Conservation (phyloP, 192 early-diverging fungal genomes). For the Coemansia sp. region DNA sequence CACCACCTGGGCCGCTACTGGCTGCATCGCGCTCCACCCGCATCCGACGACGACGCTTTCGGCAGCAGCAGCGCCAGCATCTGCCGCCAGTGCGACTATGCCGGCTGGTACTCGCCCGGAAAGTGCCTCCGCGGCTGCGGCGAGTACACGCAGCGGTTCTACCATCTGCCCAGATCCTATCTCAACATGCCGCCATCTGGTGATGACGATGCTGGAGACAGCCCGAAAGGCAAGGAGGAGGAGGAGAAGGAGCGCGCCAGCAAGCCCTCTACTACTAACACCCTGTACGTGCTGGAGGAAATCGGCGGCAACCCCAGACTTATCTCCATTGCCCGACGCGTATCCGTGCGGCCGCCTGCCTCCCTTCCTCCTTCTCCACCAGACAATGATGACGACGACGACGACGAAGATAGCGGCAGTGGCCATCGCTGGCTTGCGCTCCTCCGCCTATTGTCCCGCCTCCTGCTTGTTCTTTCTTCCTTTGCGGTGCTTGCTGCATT, state of each 20-base stretch:
- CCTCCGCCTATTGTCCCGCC: too few species aligned
- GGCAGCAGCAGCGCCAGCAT: not conserved
- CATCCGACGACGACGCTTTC: not conserved
- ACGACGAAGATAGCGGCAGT: too few species aligned
- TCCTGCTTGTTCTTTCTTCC: too few species aligned
- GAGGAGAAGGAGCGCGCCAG: too few species aligned
- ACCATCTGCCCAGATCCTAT: constrained; percentile 43
- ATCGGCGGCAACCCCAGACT: constrained; percentile 28
- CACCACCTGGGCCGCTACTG: constrained; percentile 54
- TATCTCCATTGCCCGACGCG: constrained; percentile 25
- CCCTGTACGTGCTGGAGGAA: constrained; percentile 41
- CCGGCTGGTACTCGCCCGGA: constrained; percentile 38
- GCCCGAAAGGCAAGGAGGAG: too few species aligned
- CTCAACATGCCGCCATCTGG: constrained; percentile 11
- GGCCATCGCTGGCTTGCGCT: too few species aligned
- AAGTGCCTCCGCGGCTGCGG: constrained; percentile 40
- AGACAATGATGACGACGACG: not conserved
- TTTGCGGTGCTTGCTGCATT: too few species aligned
- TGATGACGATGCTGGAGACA: not conserved
- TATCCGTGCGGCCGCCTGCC: constrained; percentile 7
- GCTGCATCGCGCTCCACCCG: constrained; percentile 26
- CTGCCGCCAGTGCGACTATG: constrained; percentile 38
- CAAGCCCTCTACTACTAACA: not conserved
- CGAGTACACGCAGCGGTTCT: constrained; percentile 46
- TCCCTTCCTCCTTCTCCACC: not conserved